Base-by-base conservation (phyloP, 768 basidiomycete species). In the Lyophyllum decastes region DNA sequence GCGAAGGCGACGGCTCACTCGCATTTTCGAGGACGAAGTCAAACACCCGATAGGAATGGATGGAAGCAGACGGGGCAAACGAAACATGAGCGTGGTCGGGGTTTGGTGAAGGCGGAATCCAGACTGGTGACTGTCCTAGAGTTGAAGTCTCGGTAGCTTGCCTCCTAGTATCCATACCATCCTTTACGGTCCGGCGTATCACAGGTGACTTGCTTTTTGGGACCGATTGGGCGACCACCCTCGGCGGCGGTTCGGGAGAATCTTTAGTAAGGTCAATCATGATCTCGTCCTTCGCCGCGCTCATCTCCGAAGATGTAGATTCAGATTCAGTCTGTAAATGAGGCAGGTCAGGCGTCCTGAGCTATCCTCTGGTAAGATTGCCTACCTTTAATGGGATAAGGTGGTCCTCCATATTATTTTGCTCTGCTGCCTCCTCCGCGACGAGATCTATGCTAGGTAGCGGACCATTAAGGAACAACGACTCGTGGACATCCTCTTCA, bases 201-300 rank as follows among this genome's bases (percentile, higher is more conserved):
- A 16, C 43, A 35, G 9, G 33, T 45, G 55, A n/a, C 44, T 49
- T 34, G 4, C 16, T 46, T n/a, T 12, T 34, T 17, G 24, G 17
- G 3, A 41, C 24, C 14, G 34, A 34, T 19, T n/a, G 33, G 17
- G 38, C 26, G 38, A 49, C 40, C 10, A 38, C 24, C 49, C 52
- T 54, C 8, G 53, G 49, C 25, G 12, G 22, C 9, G 17, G 35
- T 21, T 48, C 46, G 35, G 68, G 64, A 17, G 61, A 53, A 43
- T 76, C 72, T 19, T 65, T 58, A n/a, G 78, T 82, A 54, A 82
- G 70, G 65, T 84, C 82, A 55, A 82, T 76, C 43, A 74, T 78
- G 8, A 71, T 62, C 21, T 75, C 61, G 59, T 61, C 53, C 46
- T 44, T 44, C 30, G 40, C 27, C 47, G 49, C 21, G 38, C 49